Evolutionary conservation across 805 yeast genomes (phyloP).

Genomic region (Wickerhamomyces xylosicus): DNA sequence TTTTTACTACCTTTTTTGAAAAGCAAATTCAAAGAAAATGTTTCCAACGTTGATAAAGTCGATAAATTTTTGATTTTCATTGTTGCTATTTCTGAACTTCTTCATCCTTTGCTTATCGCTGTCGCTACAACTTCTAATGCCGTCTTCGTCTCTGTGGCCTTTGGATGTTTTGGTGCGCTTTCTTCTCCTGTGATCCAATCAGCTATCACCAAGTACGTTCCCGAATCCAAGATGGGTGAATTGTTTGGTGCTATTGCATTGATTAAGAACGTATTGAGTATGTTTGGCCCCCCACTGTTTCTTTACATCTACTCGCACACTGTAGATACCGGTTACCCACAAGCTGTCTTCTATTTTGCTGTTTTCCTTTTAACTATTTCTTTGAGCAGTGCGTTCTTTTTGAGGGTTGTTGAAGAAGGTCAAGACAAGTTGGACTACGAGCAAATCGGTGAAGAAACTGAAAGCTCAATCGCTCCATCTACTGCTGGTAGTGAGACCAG

Average conservation of each 20-base stretch:
- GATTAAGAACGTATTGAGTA: slow-evolving; percentile 37
- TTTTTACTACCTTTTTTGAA: slow-evolving; percentile 28
- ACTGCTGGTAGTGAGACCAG: neutral
- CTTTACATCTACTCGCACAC: slow-evolving; percentile 38
- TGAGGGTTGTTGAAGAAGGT: neutral
- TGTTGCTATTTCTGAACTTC: slow-evolving; percentile 24
- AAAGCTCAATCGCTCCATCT: neutral
- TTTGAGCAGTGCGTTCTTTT: neutral
- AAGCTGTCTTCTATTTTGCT: slow-evolving; percentile 24
- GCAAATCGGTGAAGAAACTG: neutral
- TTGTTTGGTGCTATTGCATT: slow-evolving; percentile 62
- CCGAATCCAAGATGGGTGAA: slow-evolving; percentile 54
- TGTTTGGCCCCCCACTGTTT: slow-evolving; percentile 38
- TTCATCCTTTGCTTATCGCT: slow-evolving; percentile 27
- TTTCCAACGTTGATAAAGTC: slow-evolving; percentile 35
- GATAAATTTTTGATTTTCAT: slow-evolving; percentile 31
- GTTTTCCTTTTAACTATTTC: slow-evolving; percentile 2
- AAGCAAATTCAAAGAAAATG: slow-evolving; percentile 23
- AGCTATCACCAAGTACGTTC: slow-evolving; percentile 49
- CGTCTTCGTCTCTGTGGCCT: slow-evolving; percentile 24
- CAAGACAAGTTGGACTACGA: neutral
- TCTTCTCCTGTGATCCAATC: slow-evolving; percentile 51
- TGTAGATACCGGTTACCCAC: slow-evolving; percentile 25
- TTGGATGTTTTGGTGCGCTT: slow-evolving; percentile 39
- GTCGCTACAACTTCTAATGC: slow-evolving; percentile 19